Base-by-base conservation (phyloP, 495 filamentous ascomycete genomes). In the Pyrenopolyporus hunteri region DNA sequence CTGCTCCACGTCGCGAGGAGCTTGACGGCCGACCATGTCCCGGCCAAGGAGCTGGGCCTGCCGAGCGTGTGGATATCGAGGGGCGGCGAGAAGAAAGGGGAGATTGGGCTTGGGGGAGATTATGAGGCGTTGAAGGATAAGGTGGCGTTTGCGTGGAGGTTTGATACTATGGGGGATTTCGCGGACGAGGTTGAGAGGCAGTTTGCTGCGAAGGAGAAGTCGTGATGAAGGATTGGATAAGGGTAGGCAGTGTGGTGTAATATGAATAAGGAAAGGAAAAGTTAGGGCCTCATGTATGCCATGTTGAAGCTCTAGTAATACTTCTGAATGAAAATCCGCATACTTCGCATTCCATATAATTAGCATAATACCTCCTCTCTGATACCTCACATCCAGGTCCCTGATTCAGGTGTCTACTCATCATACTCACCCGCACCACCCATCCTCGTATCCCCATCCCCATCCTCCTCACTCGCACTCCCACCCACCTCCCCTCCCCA, bases 1-100 rank as follows among this genome's bases (percentile, higher is more conserved):
- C 73, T 93, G 31, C 61, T 89, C 69, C 85, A 90, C 67, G 86
- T 87, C 1, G 91, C 89, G 40, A 78, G 88, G 66, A 89, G 86
- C 33, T 72, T 90, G 75, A 79, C 77, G 31, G 83, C 86, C 64
- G 91, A 93, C 73, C 89, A 93, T 74, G 78, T 83, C 3, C 86
- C 91, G 0, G 87, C 85, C 16, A 81, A 78, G 67, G 69, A 82
- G 72, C 59, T 86, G 37, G 87, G 86, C 16, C 66, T 94, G 44
- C 70, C 67, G 25, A 87, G 83, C 42, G 83, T 84, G 33, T 95
- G 89, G 88, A 92, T 95, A 69, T 82, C 80, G 63, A 73, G 91
- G 54, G 75, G 77, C 4, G 78, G 76, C 0, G 78, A 75, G 66
- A 20, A 70, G 71, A 16, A 76, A 60, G 57, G 76, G 64, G 39